Evolutionary conservation across 306 rosid species (phyloP), one percentile per base, ranked within the genome.

Genomic region (Fragaria ananassa): DNA sequence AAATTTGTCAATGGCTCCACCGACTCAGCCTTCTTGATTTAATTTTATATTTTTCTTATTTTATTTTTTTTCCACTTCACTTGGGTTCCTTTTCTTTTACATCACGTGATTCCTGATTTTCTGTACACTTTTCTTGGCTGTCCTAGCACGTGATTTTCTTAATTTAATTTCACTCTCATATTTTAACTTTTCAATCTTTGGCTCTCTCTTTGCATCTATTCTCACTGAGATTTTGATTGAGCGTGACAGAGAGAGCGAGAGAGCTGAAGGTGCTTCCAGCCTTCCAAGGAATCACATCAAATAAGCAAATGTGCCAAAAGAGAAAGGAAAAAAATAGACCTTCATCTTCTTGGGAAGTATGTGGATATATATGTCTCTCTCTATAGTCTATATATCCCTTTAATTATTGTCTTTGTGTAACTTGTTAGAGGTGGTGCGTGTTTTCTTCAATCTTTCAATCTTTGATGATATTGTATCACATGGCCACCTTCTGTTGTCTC

Each of bases 401-500:
- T 74, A 44, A 29, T 61, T 27, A 74, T 61, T 74, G 44, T n/a
- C 19, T 31, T 10, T 12, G 65, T 21, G 51, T 37, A 39, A 56
- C 76, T 56, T 56, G 67, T 15, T 7, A 41, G 53, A 39, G 29
- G 31, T 45, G 29, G 57, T 27, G 31, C 9, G 42, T 62, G 31
- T 74, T 50, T 25, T 10, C 9, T 25, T 74, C 65, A 25, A 60
- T 27, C 37, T 53, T 25, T 31, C 34, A 31, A 31, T 31, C 39
- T 5, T 4, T 42, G 31, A 5, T 74, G 7, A 63, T 34, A 17
- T 41, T 42, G 46, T 17, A 63, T 86, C 92, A 88, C 96, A 82
- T 81, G 96, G 82, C 29, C 85, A 86, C 87, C 85, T 83, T 86
- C 88, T 81, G 69, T 78, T 86, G 83, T 84, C 88, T 84, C 88